Conservation (phyloP, 495 filamentous ascomycete genomes). For the Achaetomiella virescens region DNA sequence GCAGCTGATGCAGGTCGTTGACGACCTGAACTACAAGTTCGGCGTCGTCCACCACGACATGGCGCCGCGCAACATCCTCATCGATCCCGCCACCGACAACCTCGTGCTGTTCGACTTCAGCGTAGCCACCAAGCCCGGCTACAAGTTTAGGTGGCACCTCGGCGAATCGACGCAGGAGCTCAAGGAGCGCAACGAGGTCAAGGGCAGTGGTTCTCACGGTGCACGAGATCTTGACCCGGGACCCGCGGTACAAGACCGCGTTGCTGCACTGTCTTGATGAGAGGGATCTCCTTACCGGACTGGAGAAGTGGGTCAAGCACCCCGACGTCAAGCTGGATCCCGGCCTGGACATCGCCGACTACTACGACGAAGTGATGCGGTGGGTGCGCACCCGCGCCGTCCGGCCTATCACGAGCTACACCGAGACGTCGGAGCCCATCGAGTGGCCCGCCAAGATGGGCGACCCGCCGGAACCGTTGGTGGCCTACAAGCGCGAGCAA, state of each 20-base stretch:
- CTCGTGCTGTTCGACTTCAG: slow-evolving; percentile 21
- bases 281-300: neutral
- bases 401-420: neutral
- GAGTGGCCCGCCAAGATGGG: too few species aligned
- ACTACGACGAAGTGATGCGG: slow-evolving; percentile 9
- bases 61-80: slow-evolving; percentile 10
- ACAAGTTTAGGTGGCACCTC: neutral
- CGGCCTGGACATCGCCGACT: slow-evolving; percentile 8
- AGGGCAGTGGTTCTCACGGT: slow-evolving; percentile 33
- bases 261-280: slow-evolving; percentile 2
- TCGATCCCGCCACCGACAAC: slow-evolving; percentile 11
- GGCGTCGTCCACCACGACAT: slow-evolving; percentile 29
- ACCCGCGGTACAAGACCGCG: slow-evolving; percentile 5
- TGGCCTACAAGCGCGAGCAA: too few species aligned
- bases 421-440: neutral
- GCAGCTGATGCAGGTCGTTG: slow-evolving; percentile 35
- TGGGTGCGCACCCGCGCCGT: slow-evolving; percentile 4
- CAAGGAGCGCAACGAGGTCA: slow-evolving; percentile 30
- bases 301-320: slow-evolving; percentile 21
- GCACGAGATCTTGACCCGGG: slow-evolving; percentile 38
- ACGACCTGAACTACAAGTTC: slow-evolving; percentile 36
- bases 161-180: neutral
- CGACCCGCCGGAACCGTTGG: too few species aligned
- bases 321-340: slow-evolving; percentile 22
- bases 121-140: slow-evolving; percentile 16